phyloP scores from a whole-genome alignment of 139 green algal genomes.

The Closterium sp. region DNA sequence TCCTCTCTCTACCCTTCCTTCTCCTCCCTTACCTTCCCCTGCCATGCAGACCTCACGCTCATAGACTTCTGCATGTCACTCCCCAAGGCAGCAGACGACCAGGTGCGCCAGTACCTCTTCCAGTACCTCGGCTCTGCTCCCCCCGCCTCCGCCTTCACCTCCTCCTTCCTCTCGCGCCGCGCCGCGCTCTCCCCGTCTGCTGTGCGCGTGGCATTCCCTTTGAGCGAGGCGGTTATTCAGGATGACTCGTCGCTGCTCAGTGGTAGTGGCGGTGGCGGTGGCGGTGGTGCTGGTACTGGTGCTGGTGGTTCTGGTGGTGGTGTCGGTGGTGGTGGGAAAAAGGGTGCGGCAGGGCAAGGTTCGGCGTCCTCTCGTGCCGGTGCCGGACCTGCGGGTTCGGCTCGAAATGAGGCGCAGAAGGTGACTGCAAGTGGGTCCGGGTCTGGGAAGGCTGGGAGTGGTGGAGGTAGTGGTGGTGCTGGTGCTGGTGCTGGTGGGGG shows the following conservation, averaged over 20 bases:
- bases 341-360: conserved; percentile 3
- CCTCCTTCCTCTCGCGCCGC: conserved; percentile 24
- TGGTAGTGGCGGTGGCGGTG: too few species aligned
- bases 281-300: neutral
- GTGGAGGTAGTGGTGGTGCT: neutral
- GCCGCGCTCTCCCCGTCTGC: neutral
- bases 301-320: neutral
- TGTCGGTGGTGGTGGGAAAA: conserved; percentile 3
- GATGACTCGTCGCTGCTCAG: neutral
- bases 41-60: conserved; percentile 36
- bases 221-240: conserved; percentile 36
- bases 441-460: neutral
- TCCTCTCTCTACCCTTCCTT: too few species aligned
- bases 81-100: conserved; percentile 12
- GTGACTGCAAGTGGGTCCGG: neutral
- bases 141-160: conserved; percentile 17
- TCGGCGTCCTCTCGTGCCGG: neutral
- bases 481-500: neutral
- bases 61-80: conserved; percentile 49
- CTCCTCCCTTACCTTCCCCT: neutral
- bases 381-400: neutral
- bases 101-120: conserved; percentile 31
- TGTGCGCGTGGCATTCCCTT: conserved; percentile 25
- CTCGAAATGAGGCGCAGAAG: neutral
- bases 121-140: conserved; percentile 34